Base-by-base conservation (phyloP, 768 basidiomycete species). In the Kwoniella europaea region DNA sequence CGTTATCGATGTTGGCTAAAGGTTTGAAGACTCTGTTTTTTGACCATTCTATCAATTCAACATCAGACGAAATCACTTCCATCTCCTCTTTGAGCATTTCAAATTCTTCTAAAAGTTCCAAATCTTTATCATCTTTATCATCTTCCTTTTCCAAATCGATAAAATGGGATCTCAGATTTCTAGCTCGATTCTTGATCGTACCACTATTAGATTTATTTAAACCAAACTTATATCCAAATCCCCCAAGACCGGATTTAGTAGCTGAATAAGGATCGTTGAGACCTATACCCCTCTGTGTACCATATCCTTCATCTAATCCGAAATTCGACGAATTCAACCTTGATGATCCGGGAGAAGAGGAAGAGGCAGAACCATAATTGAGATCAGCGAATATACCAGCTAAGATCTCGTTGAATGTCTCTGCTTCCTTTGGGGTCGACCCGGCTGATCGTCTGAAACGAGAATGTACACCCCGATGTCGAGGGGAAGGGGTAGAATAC, bases 41-140 rank as follows among this genome's bases (percentile, higher is more conserved):
- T 13, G 76, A 72, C 79, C 79, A 82, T 56, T 71, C 68, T 6
- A 82, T 9, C 42, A 82, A 18, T 35, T 77, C 80, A 2, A 72
- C 67, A 55, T 82, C 80, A 3, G 74, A 71, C 7, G 46, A 41
- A 15, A 72, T 66, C 2, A 64, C 50, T n/a, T 65, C 61, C 72
- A 80, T 77, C 13, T 82, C 80, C 67, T 82, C 80, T 68, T 78
- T 79, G 10, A 82, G 54, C 59, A 53, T 50, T 57, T 82, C 80
- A 16, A 80, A 35, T 60, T 80, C 72, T n/a, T 74, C 74, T 10
- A 68, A 43, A 10, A 76, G n/a, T 20, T 58, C 67, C 5, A 71
- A 63, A 43, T 76, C 71, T 27, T 71, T 71, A 10, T 68, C 61
- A 29, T 62, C 67, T 42, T 44, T n/a, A 42, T 59, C 41, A 18